phyloP scores from a whole-genome alignment of 2,329 filamentous ascomycete species.

The Verticillium albo-atrum region DNA sequence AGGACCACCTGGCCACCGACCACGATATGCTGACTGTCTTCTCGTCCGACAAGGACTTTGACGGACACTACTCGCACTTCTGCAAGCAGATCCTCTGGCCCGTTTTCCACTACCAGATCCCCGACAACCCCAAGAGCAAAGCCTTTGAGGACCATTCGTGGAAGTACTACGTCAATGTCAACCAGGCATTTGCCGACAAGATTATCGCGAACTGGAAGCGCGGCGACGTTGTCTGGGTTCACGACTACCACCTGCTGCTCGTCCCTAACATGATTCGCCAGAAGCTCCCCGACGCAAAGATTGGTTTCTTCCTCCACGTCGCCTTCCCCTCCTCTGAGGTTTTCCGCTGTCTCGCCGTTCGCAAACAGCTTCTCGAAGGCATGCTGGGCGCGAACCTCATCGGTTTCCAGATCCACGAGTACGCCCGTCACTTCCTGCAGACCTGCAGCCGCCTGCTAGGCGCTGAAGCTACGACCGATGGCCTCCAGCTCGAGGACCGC shows the following conservation, averaged over 20 bases:
- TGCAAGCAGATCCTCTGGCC: conserved; percentile 98
- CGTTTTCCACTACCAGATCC: conserved; percentile 96
- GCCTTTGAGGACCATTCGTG: conserved; percentile 96
- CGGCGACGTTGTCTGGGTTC: conserved; percentile 89
- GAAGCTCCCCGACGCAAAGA: conserved; percentile 87
- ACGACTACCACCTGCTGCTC: conserved; percentile 90
- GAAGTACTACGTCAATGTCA: conserved; percentile 89
- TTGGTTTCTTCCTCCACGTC: conserved; percentile 93
- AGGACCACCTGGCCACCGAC: conserved; percentile 74
- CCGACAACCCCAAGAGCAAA: conserved; percentile 96
- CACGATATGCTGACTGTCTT: conserved; percentile 81
- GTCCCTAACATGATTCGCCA: conserved; percentile 87
- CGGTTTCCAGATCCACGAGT: conserved; percentile 91
- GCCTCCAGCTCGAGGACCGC: conserved; percentile 84
- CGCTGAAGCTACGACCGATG: conserved; percentile 85
- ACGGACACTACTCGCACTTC: conserved; percentile 92
- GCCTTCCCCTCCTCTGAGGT: conserved; percentile 96
- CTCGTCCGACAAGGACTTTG: conserved; percentile 85
- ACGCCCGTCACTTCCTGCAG: conserved; percentile 89
- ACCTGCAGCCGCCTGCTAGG: conserved; percentile 87
- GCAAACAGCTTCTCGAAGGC: conserved; percentile 82
- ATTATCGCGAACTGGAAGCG: conserved; percentile 91
- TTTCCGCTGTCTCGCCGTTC: conserved; percentile 84
- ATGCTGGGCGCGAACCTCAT: conserved; percentile 91
- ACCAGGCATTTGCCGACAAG: conserved; percentile 87